Conservation (phyloP, 148 eudicot species). For the Diospyros lotus region DNA sequence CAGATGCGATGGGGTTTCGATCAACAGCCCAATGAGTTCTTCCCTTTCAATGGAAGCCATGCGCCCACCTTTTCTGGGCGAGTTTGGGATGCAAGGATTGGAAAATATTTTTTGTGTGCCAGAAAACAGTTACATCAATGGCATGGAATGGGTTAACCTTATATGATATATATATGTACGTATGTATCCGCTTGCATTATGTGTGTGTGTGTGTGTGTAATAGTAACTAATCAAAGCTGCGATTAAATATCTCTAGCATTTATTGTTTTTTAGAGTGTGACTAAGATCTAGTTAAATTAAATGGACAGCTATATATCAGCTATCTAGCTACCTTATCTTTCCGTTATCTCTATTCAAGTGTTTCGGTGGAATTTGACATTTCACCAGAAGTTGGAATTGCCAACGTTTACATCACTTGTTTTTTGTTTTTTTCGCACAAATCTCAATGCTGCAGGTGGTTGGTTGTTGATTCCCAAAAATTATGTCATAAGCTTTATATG, state of each 20-base stretch:
- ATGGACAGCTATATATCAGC: constrained; percentile 12
- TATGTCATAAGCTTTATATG: background rate
- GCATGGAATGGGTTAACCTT: constrained; percentile 26
- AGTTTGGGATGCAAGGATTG: constrained; percentile 35
- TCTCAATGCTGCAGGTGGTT: background rate
- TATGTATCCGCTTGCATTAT: too few relatives aligned
- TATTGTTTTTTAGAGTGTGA: constrained; percentile 14
- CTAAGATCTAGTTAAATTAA: background rate
- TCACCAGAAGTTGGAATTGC: constrained; percentile 7
- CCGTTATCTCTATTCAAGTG: background rate
- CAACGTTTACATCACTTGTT: constrained; percentile 6
- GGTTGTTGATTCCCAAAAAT: background rate
- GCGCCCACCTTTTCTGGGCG: constrained; percentile 29
- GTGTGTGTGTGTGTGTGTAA: too few relatives aligned
- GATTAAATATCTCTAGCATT: background rate
- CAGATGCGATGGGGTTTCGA: constrained; percentile 36
- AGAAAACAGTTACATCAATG: constrained; percentile 14
- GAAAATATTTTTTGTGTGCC: constrained; percentile 25
- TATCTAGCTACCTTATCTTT: background rate
- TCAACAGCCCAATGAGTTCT: constrained; percentile 50
- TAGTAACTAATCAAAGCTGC: too few relatives aligned
- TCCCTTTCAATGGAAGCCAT: constrained; percentile 49
- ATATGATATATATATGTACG: constrained; percentile 9
- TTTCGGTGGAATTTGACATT: constrained; percentile 4
- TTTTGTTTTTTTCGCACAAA: background rate